phyloP scores from a whole-genome alignment of 345 rosid genomes.

The Melastoma malabathricum region DNA sequence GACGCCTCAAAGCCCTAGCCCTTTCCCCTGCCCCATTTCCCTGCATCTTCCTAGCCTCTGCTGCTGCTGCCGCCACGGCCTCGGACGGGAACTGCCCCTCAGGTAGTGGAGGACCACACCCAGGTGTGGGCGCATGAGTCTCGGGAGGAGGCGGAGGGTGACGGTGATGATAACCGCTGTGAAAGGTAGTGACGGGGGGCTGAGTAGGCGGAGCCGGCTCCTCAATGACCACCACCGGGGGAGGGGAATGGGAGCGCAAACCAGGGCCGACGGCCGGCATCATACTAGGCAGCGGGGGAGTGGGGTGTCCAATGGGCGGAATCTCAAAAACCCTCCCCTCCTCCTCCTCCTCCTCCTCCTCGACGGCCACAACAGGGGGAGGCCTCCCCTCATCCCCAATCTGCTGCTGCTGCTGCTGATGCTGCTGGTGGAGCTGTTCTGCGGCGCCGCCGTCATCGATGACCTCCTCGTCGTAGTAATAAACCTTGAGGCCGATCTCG shows the following conservation, averaged over 20 bases:
- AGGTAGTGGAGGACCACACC: neutral
- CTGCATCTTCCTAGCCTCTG: conserved; percentile 74
- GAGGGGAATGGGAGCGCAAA: conserved; percentile 29
- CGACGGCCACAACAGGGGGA: too few relatives aligned
- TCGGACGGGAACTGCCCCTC: conserved; percentile 13
- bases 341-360: conserved; percentile 18
- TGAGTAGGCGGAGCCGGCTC: conserved; percentile 51
- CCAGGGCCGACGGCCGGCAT: neutral
- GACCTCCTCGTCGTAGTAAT: conserved; percentile 67
- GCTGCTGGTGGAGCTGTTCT: too few relatives aligned
- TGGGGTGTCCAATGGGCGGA: conserved; percentile 10
- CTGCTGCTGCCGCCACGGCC: conserved; percentile 16
- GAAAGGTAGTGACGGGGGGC: conserved; percentile 11
- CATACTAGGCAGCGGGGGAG: neutral
- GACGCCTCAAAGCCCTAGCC: conserved; percentile 28
- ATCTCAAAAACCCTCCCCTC: conserved; percentile 43
- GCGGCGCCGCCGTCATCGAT: too few relatives aligned
- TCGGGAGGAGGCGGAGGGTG: conserved; percentile 13
- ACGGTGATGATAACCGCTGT: conserved; percentile 15
- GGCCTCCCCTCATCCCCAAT: too few relatives aligned
- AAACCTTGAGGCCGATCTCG: conserved; percentile 69
- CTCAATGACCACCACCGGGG: conserved; percentile 29
- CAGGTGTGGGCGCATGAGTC: conserved; percentile 3
- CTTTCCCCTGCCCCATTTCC: conserved; percentile 36
- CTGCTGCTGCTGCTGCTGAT: too few relatives aligned